A percentile compares a stretch with the other conserved stretches of the same genome.
phyloP scores from a whole-genome alignment of 371 early-diverging fungal species.

The Coemansia sp. region DNA sequence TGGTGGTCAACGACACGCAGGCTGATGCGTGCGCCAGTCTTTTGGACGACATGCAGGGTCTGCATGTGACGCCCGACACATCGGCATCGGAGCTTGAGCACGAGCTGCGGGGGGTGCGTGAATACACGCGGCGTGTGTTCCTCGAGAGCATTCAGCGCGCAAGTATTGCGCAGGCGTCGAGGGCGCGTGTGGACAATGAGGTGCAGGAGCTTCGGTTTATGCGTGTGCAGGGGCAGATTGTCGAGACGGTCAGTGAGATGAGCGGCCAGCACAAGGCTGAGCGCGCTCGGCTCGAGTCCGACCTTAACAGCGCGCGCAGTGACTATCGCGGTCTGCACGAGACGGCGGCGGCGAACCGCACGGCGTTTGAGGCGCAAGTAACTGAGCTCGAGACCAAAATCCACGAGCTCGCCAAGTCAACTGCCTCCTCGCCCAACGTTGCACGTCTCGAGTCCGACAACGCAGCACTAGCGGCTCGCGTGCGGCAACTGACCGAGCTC shows the following conservation, averaged over 20 bases:
- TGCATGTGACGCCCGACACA: neutral
- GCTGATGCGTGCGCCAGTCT: slow-evolving; percentile 25
- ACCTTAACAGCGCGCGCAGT: slow-evolving; percentile 6
- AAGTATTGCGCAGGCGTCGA: slow-evolving; percentile 9
- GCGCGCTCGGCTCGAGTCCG: slow-evolving; percentile 13
- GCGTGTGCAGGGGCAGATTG: slow-evolving; percentile 41
- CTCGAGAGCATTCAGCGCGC: slow-evolving; percentile 21
- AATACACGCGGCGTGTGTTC: slow-evolving; percentile 10
- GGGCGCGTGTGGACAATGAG: slow-evolving; percentile 10
- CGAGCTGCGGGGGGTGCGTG: slow-evolving; percentile 17
- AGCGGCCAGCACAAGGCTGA: slow-evolving; percentile 30
- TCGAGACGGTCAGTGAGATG: slow-evolving; percentile 34
- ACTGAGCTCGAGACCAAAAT: slow-evolving; percentile 24
- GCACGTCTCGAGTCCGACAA: slow-evolving; percentile 18
- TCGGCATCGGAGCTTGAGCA: neutral
- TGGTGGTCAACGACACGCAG: slow-evolving; percentile 8
- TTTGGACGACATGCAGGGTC: slow-evolving; percentile 15
- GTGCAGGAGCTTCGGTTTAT: slow-evolving; percentile 28
- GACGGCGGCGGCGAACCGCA: slow-evolving; percentile 13
- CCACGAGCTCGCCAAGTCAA: neutral
- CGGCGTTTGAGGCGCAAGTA: slow-evolving; percentile 14
- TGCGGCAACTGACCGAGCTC: slow-evolving; percentile 4
- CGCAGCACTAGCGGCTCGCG: slow-evolving; percentile 6
- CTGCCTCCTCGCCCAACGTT: neutral
- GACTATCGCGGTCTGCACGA: slow-evolving; percentile 33